A percentile compares a stretch with the other conserved stretches of the same genome.
These are phyloP conservation scores for Candida maris DNA, from an alignment of 805 yeast species.

Conservation along the genomic window DNA sequence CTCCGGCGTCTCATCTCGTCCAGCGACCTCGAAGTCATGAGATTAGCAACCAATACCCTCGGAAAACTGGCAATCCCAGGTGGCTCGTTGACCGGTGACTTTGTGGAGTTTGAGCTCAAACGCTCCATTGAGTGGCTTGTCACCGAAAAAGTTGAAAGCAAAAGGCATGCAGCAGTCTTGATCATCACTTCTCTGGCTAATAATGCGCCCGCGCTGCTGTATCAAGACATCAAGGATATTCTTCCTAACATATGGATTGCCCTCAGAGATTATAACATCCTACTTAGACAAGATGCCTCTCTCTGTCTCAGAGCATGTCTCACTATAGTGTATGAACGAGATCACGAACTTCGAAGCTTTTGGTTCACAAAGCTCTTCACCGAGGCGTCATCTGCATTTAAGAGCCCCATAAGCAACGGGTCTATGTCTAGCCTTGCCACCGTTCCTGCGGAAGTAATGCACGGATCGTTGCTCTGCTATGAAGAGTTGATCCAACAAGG, in stretches of 20 bases:
- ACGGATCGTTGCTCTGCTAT: conserved; percentile 80
- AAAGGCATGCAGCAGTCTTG: conserved; percentile 88
- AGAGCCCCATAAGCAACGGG: conserved; percentile 12
- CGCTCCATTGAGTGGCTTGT: conserved; percentile 89
- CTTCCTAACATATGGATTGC: conserved; percentile 86
- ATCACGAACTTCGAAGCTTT: conserved; percentile 59
- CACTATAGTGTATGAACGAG: conserved; percentile 75
- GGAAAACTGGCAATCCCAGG: conserved; percentile 90
- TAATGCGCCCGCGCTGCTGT: conserved; percentile 80
- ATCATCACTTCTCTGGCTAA: conserved; percentile 79
- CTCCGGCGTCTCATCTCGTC: conserved; percentile 76
- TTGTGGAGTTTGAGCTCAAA: conserved; percentile 89
- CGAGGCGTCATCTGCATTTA: conserved; percentile 32
- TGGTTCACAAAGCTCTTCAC: conserved; percentile 65
- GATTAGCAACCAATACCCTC: conserved; percentile 77
- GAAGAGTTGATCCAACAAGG: conserved; percentile 71
- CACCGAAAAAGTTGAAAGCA: conserved; percentile 77
- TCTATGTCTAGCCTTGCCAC: conserved; percentile 5
- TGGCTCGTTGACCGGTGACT: conserved; percentile 83
- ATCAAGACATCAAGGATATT: conserved; percentile 72
- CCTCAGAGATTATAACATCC: conserved; percentile 69
- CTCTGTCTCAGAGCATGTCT: conserved; percentile 73
- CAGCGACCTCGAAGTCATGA: conserved; percentile 80
- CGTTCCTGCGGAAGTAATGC: conserved; percentile 60
- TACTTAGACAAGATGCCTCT: conserved; percentile 82